Base-by-base conservation (phyloP, 352 stramenopile species). In the Sclerospora graminicola region DNA sequence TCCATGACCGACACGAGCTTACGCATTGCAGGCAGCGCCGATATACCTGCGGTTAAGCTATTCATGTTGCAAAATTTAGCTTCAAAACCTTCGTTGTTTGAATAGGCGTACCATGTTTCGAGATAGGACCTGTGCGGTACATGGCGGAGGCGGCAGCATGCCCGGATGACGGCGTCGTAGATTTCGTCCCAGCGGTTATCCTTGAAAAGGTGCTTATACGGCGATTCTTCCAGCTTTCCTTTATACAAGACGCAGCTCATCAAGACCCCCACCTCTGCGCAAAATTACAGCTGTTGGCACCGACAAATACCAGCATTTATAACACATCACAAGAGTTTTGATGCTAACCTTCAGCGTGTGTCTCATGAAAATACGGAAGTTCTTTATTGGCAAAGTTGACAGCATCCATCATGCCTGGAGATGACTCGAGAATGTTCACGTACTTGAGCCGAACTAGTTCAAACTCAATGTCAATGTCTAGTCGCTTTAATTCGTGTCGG, bases 191-290 rank as follows among this genome's bases (percentile, higher is more conserved):
- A 94, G 13, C 76, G 67, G 37, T 82, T 62, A 7, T 58, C 52
- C 15, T 69, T 58, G 19, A 89, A 87, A 0, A 91, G 44, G 20
- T 82, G 78, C 32, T 84, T 83, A 59, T 94, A 94, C 1, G 82
- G 80, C 0, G 79, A 91, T 27, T 82, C 67, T 13, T 72, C 59
- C 24, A 92, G 49, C 21, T 69, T 69, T 18, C 71, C 60, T 41
- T 88, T 86, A 53, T 79, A 92, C 24, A 94, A 59, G 10, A 88
- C 51, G 29, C 78, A 89, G 21, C 77, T 74, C 76, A 94, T 89
- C 53, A 94, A 56, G 1, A 75, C 60, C 7, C 75, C 70, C 15
- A 89, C 70, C 41, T 89, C 76, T 89, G 30, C 14, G 27, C 10
- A 48, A 32, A 7, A 29, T 48, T 14, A 35, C 8, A n/a, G 10